Evolutionary conservation across 1,284 basidiomycete species (phyloP), one percentile per base, ranked within the genome.

Genomic region (Prillingera fragicola): DNA sequence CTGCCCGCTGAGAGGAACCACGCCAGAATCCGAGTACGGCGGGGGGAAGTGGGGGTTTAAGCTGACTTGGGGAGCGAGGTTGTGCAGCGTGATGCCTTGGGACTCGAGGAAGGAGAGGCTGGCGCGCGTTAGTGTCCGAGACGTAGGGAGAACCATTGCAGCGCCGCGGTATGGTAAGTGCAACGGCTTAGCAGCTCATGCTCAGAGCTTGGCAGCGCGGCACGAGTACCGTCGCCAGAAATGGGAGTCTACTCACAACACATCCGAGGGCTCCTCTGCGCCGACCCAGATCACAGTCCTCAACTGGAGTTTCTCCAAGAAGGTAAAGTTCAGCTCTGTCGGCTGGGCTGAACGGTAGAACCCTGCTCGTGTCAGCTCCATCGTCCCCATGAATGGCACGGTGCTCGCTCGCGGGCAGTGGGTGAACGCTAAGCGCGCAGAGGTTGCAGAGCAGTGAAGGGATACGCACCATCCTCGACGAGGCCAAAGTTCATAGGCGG

Each of bases 331-430:
- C 53, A 77, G 69, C 51, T 75, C 73, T 33, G 74, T 73, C 2
- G 76, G 75, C 54, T 77, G 75, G 8, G 74, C 74, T 17, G 73
- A 75, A 3, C 75, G 65, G 50, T 75, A 76, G 43, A 76, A 73
- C 33, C 72, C 72, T 62, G 47, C 4, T 2, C 31, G n/a, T 10
- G 36, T 57, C n/a, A 51, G 47, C 29, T 31, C 27, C 24, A 23
- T 34, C 17, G n/a, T n/a, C n/a, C n/a, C n/a, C n/a, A n/a, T n/a
- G n/a, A n/a, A n/a, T n/a, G n/a, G n/a, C n/a, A n/a, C n/a, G n/a
- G n/a, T n/a, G n/a, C n/a, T n/a, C n/a, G n/a, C n/a, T n/a, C n/a
- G n/a, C n/a, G n/a, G n/a, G n/a, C n/a, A n/a, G n/a, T n/a, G n/a
- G n/a, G n/a, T n/a, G n/a, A n/a, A n/a, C n/a, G n/a, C n/a, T n/a